Evolutionary conservation across 139 green algal species (phyloP).

Genomic region (Klebsormidium nitens): DNA sequence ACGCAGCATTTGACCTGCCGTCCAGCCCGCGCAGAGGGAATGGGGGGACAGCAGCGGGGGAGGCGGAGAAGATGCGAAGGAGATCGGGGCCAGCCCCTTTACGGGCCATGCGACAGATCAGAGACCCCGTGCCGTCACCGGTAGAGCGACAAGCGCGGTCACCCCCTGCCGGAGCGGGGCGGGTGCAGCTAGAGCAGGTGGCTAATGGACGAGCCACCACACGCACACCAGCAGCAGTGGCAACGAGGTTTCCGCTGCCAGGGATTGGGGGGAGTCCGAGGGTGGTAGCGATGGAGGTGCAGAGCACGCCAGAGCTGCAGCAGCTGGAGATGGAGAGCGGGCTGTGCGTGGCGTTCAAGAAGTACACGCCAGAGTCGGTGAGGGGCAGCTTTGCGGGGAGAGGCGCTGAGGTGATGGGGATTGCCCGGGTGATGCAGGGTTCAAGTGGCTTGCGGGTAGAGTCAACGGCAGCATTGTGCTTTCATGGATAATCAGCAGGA

Average conservation of each 20-base stretch:
- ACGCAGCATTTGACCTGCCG: too few species aligned
- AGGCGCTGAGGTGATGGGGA: not conserved
- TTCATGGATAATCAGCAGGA: not conserved
- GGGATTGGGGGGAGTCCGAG: not conserved
- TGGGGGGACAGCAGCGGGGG: too few species aligned
- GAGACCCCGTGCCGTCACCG: too few species aligned
- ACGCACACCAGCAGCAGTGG: not conserved
- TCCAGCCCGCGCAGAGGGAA: too few species aligned
- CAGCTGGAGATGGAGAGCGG: slow-evolving; percentile 38
- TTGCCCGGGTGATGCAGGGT: not conserved
- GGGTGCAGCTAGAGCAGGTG: not conserved
- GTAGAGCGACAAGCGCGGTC: too few species aligned
- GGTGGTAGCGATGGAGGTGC: not conserved
- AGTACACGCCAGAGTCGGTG: slow-evolving; percentile 35
- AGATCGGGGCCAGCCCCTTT: too few species aligned
- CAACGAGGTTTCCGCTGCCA: not conserved
- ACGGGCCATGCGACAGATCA: too few species aligned
- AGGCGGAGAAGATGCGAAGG: too few species aligned
- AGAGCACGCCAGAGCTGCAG: slow-evolving; percentile 10
- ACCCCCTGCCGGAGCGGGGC: too few species aligned
- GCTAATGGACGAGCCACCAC: not conserved
- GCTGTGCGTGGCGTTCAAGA: slow-evolving; percentile 40
- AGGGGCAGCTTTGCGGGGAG: slow-evolving; percentile 8
- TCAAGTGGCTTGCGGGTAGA: not conserved
- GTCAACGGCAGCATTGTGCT: not conserved